Base-by-base conservation (phyloP, 1,284 basidiomycete species). In the Anthracocystis walkeri region DNA sequence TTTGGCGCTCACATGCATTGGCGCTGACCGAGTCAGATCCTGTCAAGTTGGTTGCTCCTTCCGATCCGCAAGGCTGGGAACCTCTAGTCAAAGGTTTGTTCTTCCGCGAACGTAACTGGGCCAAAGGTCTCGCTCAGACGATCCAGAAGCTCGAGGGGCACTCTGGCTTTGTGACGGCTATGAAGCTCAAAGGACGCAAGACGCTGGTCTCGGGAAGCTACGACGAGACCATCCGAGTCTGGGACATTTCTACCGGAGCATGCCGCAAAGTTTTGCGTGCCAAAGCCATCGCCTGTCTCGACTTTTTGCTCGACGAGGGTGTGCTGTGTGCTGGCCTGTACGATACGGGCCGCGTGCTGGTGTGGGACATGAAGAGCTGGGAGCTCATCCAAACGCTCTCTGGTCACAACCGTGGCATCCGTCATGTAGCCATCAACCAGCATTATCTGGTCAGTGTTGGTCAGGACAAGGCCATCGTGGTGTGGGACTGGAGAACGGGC, bases 301-400 rank as follows among this genome's bases (percentile, higher is more conserved):
- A 95, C 83, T 95, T 92, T 85, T 87, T 93, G 66, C 89, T 90
- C 0, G 91, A 92, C 49, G 92, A 94, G 86, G 91, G 93, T 87
- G 92, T 95, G 2, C 92, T 96, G 67, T 93, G 93, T 11, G 93
- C 93, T 23, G 94, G 94, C 0, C 93, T 94, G 85, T 93, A 95
- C 75, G 94, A 96, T 80, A 91, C 95, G 57, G 94, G 94, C 14
- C 82, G 86, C 79, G 74, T 84, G 65, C 79, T 67, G 49, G 62
- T 64, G 38, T 75, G 49, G 64, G 59, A 69, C 52, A 71, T 58
- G 67, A 62, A 65, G 57, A 75, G 51, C 46, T 81, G 64, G 71
- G 75, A 65, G 25, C 71, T 77, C 49, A 66, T 92, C 91, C 85
- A 87, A 91, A 86, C 85, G 10, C 88, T 95, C n/a, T 90, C 91